Base-by-base conservation (phyloP, 306 rosid species). In the Glycyrrhiza uralensis region DNA sequence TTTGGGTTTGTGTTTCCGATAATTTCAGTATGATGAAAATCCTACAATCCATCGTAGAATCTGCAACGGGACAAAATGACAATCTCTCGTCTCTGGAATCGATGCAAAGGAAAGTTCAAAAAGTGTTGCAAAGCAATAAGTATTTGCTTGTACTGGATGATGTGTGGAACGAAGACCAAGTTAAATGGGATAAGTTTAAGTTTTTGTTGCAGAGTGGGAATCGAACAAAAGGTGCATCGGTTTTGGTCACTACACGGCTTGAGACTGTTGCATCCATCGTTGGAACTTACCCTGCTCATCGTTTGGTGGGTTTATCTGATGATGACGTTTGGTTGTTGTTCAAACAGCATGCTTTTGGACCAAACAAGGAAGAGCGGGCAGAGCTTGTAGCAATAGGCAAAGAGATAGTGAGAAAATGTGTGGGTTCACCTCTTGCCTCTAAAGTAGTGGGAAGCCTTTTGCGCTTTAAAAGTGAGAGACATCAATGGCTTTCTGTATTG, bases 81-180 rank as follows among this genome's bases (percentile, higher is more conserved):
- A 15, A 58, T 1, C 38, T 17, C 10, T 12, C 0, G 1, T 0
- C 18, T 17, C 17, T 66, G 1, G 76, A 77, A 46, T 0, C 33
- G 5, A 0, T 35, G 65, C 66, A 26, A 10, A 76, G 3, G 1
- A 7, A 11, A 20, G 65, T 20, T 14, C 79, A 22, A 13, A 46
- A 74, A 2, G 2, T 46, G 47, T n/a, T n/a, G n/a, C n/a, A n/a
- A n/a, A n/a, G n/a, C n/a, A n/a, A n/a, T n/a, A n/a, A n/a, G n/a
- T n/a, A 56, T 45, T 51, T 77, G 8, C 55, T 81, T 30, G 76
- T 81, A 55, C 65, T 84, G 1, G 85, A 80, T 10, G 88, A 74
- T n/a, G 72, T 84, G 19, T 70, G 85, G 85, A 74, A 70, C 10
- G 74, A 81, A 5, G 62, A 78, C 14, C 49, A 17, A 5, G 54